Evolutionary conservation across 768 basidiomycete genomes (phyloP), one percentile per base, ranked within the genome.

Genomic region (Cytidiella melzeri): DNA sequence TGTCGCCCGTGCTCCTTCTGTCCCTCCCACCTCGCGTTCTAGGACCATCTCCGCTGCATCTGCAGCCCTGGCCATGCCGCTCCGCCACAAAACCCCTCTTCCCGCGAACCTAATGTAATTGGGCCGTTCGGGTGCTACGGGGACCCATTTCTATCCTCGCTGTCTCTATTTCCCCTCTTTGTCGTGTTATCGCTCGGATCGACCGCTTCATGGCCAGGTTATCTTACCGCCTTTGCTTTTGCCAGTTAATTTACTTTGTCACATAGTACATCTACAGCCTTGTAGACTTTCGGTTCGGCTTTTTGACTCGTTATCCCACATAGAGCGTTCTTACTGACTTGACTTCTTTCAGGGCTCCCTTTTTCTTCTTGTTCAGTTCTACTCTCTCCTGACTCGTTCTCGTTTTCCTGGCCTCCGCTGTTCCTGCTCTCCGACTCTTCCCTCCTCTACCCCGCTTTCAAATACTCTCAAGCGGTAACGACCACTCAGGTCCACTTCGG

Each of bases 31-130:
- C 60, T 62, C 18, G 57, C 67, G 28, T 60, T 67, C 53, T 59
- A 68, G 50, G 11, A 53, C 55, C 30, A 57, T 55, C 48, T 69
- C 67, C 20, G 68, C 69, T 41, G 67, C 48, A 25, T 52, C 52
- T 11, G 50, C 36, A 6, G 43, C 56, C 36, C 58, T 53, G 51
- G 54, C 55, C 61, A 38, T 73, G 54, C 56, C 59, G 9, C 51
- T 53, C 25, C 58, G 62, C 45, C 59, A 61, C 60, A 64, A 60
- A 58, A 64, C 62, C 39, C 62, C 62, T 34, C 51, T 61, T n/a
- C 57, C 62, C 44, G 51, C 55, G 47, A 52, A 55, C 52, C 56
- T 57, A 51, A 53, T 57, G 40, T 59, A 54, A 51, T 21, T 47
- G 55, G 43, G 51, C 42, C 50, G 30, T 26, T 52, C 48, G 49